Conservation (phyloP, 257 asterid genomes). For the Eustoma russellianum region DNA sequence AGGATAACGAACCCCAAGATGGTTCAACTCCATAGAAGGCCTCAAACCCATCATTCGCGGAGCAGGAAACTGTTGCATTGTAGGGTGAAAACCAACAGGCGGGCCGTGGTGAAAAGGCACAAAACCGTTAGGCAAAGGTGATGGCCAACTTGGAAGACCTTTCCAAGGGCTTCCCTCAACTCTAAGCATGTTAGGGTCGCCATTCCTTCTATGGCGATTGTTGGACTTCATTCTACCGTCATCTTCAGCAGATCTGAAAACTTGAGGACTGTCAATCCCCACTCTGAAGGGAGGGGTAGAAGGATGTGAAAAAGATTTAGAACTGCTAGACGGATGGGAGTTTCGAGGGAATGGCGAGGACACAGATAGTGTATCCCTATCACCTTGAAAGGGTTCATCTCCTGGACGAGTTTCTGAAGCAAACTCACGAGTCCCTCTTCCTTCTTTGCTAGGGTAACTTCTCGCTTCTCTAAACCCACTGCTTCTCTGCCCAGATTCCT, state of each 20-base stretch:
- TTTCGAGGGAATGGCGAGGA: constrained; percentile 74
- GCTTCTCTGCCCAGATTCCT: constrained; percentile 64
- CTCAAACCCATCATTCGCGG: constrained; percentile 71
- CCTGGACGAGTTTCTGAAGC: constrained; percentile 45
- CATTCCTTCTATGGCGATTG: constrained; percentile 64
- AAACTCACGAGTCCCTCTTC: constrained; percentile 50
- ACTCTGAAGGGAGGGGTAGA: constrained; percentile 59
- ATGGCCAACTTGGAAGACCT: constrained; percentile 85
- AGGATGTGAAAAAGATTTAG: constrained; percentile 53
- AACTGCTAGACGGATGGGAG: constrained; percentile 46
- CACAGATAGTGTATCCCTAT: constrained; percentile 49
- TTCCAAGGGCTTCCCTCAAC: constrained; percentile 83
- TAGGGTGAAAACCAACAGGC: constrained; percentile 62
- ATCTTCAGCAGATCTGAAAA: constrained; percentile 56
- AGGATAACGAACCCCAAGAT: constrained; percentile 58
- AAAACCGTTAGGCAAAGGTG: constrained; percentile 88
- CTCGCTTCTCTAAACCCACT: constrained; percentile 65
- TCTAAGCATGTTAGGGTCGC: constrained; percentile 72
- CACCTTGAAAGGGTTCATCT: constrained; percentile 57
- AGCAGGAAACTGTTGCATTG: constrained; percentile 77
- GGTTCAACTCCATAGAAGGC: constrained; percentile 82
- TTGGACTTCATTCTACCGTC: constrained; percentile 63
- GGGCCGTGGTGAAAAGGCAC: constrained; percentile 86
- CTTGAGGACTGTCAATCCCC: constrained; percentile 55
- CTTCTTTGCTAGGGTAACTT: constrained; percentile 49